These are phyloP conservation scores for Podaxis sp. DNA, from an alignment of 768 basidiomycete species.

Conservation along the genomic window DNA sequence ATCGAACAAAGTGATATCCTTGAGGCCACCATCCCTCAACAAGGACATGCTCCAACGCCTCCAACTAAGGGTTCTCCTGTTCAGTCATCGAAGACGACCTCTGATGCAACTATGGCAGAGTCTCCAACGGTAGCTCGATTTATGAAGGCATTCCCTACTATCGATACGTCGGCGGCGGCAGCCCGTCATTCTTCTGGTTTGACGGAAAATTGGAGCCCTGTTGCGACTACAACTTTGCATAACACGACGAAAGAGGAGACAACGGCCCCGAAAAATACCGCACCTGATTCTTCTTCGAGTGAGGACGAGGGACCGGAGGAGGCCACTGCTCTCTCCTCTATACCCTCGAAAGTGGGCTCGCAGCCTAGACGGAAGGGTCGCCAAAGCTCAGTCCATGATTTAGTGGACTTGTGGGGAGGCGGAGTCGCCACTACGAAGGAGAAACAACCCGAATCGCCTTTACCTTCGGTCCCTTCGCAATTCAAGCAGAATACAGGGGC, in stretches of 20 bases:
- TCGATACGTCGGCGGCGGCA: conserved; percentile 21
- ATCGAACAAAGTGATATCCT: conserved; percentile 44
- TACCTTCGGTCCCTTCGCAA: neutral
- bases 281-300: conserved; percentile 37
- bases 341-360: conserved; percentile 19
- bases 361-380: conserved; percentile 45
- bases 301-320: conserved; percentile 57
- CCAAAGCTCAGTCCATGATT: conserved; percentile 80
- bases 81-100: conserved; percentile 12
- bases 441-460: conserved; percentile 24
- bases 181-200: conserved; percentile 12
- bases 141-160: conserved; percentile 30
- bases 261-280: conserved; percentile 22
- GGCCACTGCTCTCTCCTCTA: conserved; percentile 23
- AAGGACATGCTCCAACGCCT: conserved; percentile 30
- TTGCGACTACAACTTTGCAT: conserved; percentile 18
- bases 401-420: conserved; percentile 78
- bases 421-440: conserved; percentile 36
- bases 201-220: conserved; percentile 50
- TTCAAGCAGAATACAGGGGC: conserved; percentile 4
- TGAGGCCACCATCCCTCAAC: conserved; percentile 32
- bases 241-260: conserved; percentile 6
- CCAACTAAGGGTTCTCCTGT: conserved; percentile 7
- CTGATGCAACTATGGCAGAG: conserved; percentile 17
- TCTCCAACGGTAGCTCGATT: conserved; percentile 37